A percentile compares a stretch with the other conserved stretches of the same genome.
phyloP scores from a whole-genome alignment of 345 rosid genomes.

The Camelina laxa region DNA sequence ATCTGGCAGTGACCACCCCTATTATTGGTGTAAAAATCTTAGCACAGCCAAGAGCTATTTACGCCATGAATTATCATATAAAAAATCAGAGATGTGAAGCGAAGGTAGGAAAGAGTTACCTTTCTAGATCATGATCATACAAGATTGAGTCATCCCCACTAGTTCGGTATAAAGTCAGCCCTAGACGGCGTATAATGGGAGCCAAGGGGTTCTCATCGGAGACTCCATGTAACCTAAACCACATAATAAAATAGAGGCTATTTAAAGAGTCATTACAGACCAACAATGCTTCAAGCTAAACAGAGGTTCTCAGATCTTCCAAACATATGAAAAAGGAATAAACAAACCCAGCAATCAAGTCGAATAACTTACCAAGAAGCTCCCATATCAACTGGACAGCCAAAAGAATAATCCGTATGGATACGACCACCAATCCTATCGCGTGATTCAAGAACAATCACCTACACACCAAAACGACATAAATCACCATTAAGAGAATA shows the following conservation, averaged over 20 bases:
- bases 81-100: not conserved
- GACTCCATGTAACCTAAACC: conserved; percentile 84
- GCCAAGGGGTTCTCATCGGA: conserved; percentile 94
- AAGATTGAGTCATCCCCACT: conserved; percentile 89
- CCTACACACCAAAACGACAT: conserved; percentile 47
- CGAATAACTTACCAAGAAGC: conserved; percentile 68
- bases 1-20: not conserved
- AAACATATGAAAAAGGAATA: not conserved
- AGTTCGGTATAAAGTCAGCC: conserved; percentile 80
- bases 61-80: not conserved
- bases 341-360: not conserved
- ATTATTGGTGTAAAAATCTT: not conserved
- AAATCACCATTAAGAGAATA: not conserved
- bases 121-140: conserved; percentile 95
- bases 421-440: conserved; percentile 92
- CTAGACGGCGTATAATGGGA: conserved; percentile 72
- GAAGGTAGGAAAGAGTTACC: conserved; percentile 49
- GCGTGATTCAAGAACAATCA: conserved; percentile 77
- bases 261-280: too few relatives aligned
- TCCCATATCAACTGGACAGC: conserved; percentile 93
- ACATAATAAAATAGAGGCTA: not conserved
- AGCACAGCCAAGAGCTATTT: not conserved
- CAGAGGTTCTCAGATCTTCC: not conserved
- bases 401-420: conserved; percentile 87
- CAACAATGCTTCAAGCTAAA: not conserved